Evolutionary conservation across 768 basidiomycete genomes (phyloP), one percentile per base, ranked within the genome.

Genomic region (Amylocystis lapponica): DNA sequence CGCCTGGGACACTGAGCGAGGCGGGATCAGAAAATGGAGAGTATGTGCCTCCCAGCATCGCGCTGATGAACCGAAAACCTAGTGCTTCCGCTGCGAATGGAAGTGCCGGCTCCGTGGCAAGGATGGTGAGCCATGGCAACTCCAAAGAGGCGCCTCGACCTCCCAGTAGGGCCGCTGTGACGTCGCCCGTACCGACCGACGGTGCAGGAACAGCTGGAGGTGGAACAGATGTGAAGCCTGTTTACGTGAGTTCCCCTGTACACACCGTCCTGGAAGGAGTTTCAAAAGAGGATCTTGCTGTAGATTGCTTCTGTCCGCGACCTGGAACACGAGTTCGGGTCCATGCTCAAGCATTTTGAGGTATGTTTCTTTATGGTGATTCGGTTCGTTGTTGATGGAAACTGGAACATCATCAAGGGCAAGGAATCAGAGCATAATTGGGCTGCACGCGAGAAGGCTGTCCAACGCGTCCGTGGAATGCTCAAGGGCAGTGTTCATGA

Each of bases 391-490:
- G 20, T 4, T 37, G 19, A 13, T 16, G 27, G 46, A 25, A 30
- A 29, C 16, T 31, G 10, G 17, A n/a, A 14, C 16, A 21, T 38
- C 20, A 16, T 27, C 3, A 48, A 92, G 85, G 96, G 95, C n/a
- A 95, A 79, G 66, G 95, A 99, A 66, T 86, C 87, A 1, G 95
- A 99, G 59, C 89, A 94, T 50, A 99, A 99, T 54, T 99, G 95
- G 95, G 72, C 77, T 32, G 67, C 72, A 22, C 76, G 95, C 46
- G 95, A 99, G 49, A 75, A 74, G 51, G 74, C 85, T 9, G 72
- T 94, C 48, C 70, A 78, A 32, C 75, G 80, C 14, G 84, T 97
- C 7, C 78, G 93, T 33, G 88, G 93, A 14, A 91, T 96, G 87
- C 65, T 97, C 43, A 85, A 82, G 57, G 91, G 91, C 21, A 88